Conservation (phyloP, 495 filamentous ascomycete species). For the Evernia prunastri region DNA sequence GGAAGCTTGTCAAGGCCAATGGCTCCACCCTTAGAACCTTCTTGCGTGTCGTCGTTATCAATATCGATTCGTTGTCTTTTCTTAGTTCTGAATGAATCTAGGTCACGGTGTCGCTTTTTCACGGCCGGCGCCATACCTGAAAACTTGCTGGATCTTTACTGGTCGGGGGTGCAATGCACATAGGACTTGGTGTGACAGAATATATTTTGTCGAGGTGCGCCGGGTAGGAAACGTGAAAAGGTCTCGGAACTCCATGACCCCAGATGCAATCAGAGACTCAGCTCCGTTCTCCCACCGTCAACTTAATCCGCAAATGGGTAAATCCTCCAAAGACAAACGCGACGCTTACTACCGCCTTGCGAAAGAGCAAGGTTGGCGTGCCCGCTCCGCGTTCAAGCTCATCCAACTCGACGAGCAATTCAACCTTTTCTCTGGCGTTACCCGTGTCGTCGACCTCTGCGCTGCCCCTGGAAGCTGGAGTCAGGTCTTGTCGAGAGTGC, state of each 20-base stretch:
- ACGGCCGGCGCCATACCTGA: constrained; percentile 26
- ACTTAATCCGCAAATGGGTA: constrained; percentile 59
- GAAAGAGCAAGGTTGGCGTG: constrained; percentile 98
- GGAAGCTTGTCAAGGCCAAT: constrained; percentile 55
- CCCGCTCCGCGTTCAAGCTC: constrained; percentile 92
- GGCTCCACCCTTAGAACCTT: constrained; percentile 24
- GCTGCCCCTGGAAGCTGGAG: constrained; percentile 96
- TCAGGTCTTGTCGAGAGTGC: constrained; percentile 84
- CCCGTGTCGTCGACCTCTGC: constrained; percentile 93
- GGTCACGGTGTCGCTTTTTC: constrained; percentile 40
- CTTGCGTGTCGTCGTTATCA: constrained; percentile 19
- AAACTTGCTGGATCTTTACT: not conserved
- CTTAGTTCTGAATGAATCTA: constrained; percentile 30
- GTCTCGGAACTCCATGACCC: not conserved
- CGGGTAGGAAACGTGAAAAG: constrained; percentile 9
- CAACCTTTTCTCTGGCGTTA: constrained; percentile 79
- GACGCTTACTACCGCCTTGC: constrained; percentile 96
- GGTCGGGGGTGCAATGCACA: not conserved
- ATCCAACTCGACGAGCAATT: constrained; percentile 96
- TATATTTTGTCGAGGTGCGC: not conserved
- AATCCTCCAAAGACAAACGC: constrained; percentile 97
- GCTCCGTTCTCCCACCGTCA: not conserved
- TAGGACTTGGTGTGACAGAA: not conserved
- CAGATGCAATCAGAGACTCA: not conserved
- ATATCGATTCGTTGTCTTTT: constrained; percentile 45